Evolutionary conservation across 1,284 basidiomycete genomes (phyloP).

Genomic region (Ganoderma multipileum): DNA sequence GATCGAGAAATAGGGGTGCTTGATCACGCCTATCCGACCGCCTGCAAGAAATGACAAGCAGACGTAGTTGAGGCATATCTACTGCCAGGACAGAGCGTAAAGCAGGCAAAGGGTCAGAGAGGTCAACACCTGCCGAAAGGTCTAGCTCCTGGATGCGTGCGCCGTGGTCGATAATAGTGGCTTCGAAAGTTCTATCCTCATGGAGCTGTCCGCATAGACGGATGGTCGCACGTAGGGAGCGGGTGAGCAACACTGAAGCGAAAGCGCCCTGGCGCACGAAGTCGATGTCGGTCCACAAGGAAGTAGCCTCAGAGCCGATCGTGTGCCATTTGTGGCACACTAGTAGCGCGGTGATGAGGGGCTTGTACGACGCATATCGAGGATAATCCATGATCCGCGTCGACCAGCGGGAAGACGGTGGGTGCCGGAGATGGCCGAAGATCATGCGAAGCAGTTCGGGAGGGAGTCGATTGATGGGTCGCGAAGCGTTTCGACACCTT

Average conservation of each 20-base stretch:
- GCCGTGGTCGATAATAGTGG: not conserved
- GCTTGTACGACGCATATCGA: not conserved
- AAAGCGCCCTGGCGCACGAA: not conserved
- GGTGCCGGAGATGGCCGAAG: not conserved
- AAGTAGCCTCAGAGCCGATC: not conserved
- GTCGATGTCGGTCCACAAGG: constrained; percentile 1
- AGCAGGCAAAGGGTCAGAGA: not conserved
- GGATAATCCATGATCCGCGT: not conserved
- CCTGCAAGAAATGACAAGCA: not conserved
- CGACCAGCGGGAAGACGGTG: not conserved
- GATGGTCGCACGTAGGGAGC: not conserved
- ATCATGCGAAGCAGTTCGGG: not conserved
- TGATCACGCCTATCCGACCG: too few species aligned
- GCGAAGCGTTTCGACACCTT: not conserved
- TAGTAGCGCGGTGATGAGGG: not conserved
- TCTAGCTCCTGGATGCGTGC: not conserved
- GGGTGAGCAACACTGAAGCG: not conserved
- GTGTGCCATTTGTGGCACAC: not conserved
- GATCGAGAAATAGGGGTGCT: too few species aligned
- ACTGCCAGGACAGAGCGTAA: not conserved
- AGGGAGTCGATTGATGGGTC: not conserved
- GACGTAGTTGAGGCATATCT: not conserved
- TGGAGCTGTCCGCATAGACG: not conserved
- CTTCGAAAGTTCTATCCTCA: too few species aligned
- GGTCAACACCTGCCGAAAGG: not conserved